A percentile compares a stretch with the other conserved stretches of the same genome.
Conservation (phyloP, 805 yeast species). For the Cyberlindnera nakhonratchasimensis region DNA sequence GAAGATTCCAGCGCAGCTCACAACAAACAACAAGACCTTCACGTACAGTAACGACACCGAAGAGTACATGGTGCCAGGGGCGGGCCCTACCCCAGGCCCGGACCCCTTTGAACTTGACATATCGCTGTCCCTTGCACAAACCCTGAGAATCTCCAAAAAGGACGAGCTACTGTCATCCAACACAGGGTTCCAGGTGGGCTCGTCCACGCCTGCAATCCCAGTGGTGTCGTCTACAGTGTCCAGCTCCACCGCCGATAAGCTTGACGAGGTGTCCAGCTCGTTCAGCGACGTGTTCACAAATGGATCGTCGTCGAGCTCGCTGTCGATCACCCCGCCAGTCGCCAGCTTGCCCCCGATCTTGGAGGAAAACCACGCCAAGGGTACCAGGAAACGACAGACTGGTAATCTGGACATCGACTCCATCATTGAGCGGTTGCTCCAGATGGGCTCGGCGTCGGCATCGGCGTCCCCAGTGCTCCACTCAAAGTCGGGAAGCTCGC, state of each 20-base stretch:
- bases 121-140: constrained; percentile 34
- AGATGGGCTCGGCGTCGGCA: constrained; percentile 5
- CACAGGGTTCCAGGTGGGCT: neutral
- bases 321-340: constrained; percentile 25
- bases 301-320: constrained; percentile 23
- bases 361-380: constrained; percentile 19
- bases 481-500: constrained; percentile 12
- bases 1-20: constrained; percentile 12
- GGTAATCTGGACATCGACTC: constrained; percentile 51
- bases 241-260: constrained; percentile 4
- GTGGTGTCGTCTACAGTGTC: constrained; percentile 2
- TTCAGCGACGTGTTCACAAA: constrained; percentile 29
- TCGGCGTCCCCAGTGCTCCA: constrained; percentile 14
- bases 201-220: constrained; percentile 3
- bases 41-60: constrained; percentile 18
- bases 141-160: constrained; percentile 21
- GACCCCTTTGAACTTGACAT: constrained; percentile 31
- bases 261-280: constrained; percentile 27
- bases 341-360: constrained; percentile 23
- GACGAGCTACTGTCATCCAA: neutral
- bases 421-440: constrained; percentile 55
- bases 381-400: too few species aligned
- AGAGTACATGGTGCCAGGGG: constrained; percentile 10
- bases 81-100: too few species aligned
- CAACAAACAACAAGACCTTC: constrained; percentile 11